These are phyloP conservation scores for Quercus lobata DNA, from an alignment of 331 rosid species.

Conservation along the genomic window DNA sequence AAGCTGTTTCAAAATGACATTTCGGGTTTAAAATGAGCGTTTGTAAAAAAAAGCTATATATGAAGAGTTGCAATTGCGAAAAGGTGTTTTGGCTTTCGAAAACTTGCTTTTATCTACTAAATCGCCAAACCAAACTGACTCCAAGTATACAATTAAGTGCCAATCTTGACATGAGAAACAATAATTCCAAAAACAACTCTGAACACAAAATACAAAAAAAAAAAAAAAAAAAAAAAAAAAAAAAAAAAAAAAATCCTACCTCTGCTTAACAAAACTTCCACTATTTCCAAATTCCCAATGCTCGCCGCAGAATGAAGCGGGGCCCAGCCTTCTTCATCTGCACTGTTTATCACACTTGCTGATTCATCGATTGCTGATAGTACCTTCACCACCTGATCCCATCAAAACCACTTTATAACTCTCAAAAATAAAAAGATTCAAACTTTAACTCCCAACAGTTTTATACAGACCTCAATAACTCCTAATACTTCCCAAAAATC, in stretches of 20 bases:
- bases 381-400: slow-evolving; percentile 55
- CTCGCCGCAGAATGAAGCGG: slow-evolving; percentile 92
- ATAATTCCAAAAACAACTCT: neutral
- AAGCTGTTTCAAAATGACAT: no score
- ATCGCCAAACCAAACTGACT: no score
- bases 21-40: no score
- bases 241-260: slow-evolving; percentile 29
- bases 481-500: neutral
- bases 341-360: slow-evolving; percentile 46
- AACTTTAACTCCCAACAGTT: neutral
- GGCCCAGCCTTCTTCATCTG: slow-evolving; percentile 94
- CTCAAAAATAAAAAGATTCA: neutral
- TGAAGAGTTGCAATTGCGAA: no score
- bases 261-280: slow-evolving; percentile 51
- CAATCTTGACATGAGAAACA: slow-evolving; percentile 1
- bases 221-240: neutral
- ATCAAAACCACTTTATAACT: neutral
- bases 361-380: slow-evolving; percentile 48
- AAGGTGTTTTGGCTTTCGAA: no score
- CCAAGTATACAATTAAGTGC: neutral
- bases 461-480: neutral
- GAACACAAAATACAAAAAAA: neutral
- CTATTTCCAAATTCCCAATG: slow-evolving; percentile 58
- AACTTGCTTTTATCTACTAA: no score
- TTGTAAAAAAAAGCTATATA: no score